Evolutionary conservation across 208 protist species (phyloP).

Genomic region (Cochliopodium minus): DNA sequence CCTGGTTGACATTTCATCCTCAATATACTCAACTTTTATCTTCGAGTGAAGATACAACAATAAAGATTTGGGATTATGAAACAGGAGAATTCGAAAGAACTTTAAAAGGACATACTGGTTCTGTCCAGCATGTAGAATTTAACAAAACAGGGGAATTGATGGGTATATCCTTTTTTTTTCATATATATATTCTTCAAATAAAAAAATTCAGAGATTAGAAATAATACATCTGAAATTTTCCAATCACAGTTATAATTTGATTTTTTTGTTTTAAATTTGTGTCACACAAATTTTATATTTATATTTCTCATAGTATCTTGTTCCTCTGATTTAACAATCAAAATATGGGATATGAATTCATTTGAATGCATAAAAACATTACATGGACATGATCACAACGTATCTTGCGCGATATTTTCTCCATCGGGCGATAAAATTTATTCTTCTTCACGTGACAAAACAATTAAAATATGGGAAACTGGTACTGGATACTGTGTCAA

Average conservation of each 20-base stretch:
- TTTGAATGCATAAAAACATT: too few species aligned
- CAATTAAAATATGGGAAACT: constrained; percentile 6
- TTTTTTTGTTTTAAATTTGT: too few species aligned
- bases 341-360: too few species aligned
- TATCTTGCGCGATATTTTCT: not conserved
- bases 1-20: too few species aligned
- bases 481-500: constrained; percentile 3
- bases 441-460: constrained; percentile 1
- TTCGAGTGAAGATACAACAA: constrained; percentile 8
- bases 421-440: not conserved
- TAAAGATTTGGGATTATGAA: constrained; percentile 11
- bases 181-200: not conserved
- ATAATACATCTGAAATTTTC: not conserved
- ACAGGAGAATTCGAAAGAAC: constrained; percentile 8
- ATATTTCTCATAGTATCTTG: too few species aligned
- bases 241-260: not conserved
- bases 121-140: constrained; percentile 8
- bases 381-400: constrained; percentile 11
- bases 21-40: too few species aligned
- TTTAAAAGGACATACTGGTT: constrained; percentile 8
- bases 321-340: too few species aligned
- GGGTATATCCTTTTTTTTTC: not conserved
- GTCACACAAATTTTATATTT: too few species aligned
- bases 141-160: not conserved
- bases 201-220: not conserved